Percentiles rank a stretch among this genome's conserved stretches.
Evolutionary conservation across 495 filamentous ascomycete genomes (phyloP).

Genomic region (Penicillium arizonense): DNA sequence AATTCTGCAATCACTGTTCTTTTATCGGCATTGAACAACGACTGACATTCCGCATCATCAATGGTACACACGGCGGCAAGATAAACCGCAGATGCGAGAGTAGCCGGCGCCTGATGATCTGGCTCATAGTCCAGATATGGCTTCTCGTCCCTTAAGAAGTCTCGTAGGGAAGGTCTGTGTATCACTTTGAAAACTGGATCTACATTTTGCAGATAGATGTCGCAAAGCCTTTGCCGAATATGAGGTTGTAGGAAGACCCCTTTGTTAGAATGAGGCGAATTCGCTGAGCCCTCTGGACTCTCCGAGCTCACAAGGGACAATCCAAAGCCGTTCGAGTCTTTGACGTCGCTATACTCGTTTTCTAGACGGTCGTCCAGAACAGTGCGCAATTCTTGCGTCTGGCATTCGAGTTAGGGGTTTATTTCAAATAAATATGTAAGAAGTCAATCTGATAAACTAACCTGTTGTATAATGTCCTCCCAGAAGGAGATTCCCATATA

Average conservation of each 20-base stretch:
- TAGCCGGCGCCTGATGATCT: slow-evolving; percentile 34
- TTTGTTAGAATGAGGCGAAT: slow-evolving; percentile 9
- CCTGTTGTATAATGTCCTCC: slow-evolving; percentile 35
- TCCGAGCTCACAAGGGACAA: slow-evolving; percentile 17
- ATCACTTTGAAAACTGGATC: slow-evolving; percentile 43
- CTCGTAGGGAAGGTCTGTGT: slow-evolving; percentile 34
- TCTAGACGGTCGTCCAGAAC: slow-evolving; percentile 24
- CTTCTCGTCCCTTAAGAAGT: slow-evolving; percentile 26
- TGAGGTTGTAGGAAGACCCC: slow-evolving; percentile 4
- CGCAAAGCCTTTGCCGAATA: slow-evolving; percentile 21
- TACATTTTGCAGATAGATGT: slow-evolving; percentile 34
- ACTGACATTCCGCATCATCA: slow-evolving; percentile 37
- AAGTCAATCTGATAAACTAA: slow-evolving; percentile 10
- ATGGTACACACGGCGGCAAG: slow-evolving; percentile 50
- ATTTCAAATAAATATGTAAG: neutral
- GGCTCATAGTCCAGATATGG: slow-evolving; percentile 33
- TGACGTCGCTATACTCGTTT: slow-evolving; percentile 9
- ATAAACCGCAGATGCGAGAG: slow-evolving; percentile 50
- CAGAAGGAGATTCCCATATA: slow-evolving; percentile 32
- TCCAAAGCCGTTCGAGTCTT: slow-evolving; percentile 11
- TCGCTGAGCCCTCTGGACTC: slow-evolving; percentile 14
- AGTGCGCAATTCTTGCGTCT: slow-evolving; percentile 23
- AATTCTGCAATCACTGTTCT: slow-evolving; percentile 39
- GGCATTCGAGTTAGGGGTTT: neutral
- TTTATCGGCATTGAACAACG: slow-evolving; percentile 41